Percentiles rank a stretch among this genome's conserved stretches.
Conservation (phyloP, 108 stramenopile species). For the Seminavis robusta region DNA sequence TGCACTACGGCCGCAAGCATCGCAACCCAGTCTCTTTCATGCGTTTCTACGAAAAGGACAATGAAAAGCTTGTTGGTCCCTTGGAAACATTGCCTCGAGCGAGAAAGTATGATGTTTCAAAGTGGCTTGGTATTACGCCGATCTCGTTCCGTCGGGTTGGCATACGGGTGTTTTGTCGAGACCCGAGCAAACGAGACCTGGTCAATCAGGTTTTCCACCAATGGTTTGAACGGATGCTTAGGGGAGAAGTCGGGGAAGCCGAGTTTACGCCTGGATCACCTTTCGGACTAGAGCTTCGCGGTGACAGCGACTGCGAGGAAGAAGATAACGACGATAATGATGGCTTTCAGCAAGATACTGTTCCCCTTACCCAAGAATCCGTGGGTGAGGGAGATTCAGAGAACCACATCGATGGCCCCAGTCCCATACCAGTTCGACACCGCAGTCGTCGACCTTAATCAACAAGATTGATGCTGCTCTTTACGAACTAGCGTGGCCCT, state of each 20-base stretch:
- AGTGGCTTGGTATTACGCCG: slow-evolving; percentile 25
- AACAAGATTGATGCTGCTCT: too few species aligned
- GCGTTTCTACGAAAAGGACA: slow-evolving; percentile 59
- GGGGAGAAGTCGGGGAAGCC: too few species aligned
- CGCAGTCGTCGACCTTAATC: too few species aligned
- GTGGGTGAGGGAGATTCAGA: slow-evolving; percentile 14
- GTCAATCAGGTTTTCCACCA: slow-evolving; percentile 37
- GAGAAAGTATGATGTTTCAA: slow-evolving; percentile 13
- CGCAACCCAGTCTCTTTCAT: slow-evolving; percentile 66
- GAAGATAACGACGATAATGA: not conserved
- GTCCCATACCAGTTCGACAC: too few species aligned
- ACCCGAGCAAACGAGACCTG: slow-evolving; percentile 28
- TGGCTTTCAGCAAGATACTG: not conserved
- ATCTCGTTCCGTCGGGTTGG: slow-evolving; percentile 25
- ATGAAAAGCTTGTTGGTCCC: slow-evolving; percentile 19
- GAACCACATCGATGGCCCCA: not conserved
- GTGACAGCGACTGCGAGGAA: slow-evolving; percentile 1
- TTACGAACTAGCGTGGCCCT: too few species aligned
- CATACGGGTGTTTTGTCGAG: slow-evolving; percentile 50
- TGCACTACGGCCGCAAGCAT: slow-evolving; percentile 66
- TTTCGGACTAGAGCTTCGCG: not conserved
- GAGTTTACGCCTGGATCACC: not conserved
- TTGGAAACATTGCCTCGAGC: slow-evolving; percentile 51
- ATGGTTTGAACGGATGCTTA: too few species aligned
- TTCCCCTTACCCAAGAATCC: slow-evolving; percentile 29